phyloP scores from a whole-genome alignment of 768 basidiomycete genomes.

The Gautieria morchelliformis region DNA sequence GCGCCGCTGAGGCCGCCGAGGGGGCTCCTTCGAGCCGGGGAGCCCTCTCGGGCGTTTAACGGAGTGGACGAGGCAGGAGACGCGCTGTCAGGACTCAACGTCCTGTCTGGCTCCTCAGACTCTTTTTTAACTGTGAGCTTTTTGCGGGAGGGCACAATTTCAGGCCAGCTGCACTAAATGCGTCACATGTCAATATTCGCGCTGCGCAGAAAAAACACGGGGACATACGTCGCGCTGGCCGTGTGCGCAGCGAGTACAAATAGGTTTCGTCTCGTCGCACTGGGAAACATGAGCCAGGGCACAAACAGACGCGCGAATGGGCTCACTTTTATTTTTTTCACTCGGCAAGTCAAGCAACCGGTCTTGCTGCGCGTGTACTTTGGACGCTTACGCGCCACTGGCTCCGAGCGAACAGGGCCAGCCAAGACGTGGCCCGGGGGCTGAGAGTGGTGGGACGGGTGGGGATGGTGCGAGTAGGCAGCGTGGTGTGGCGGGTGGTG shows the following conservation, averaged over 20 bases:
- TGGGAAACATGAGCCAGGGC: slow-evolving; percentile 19
- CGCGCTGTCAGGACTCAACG: slow-evolving; percentile 42
- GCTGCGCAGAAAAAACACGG: neutral
- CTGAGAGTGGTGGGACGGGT: slow-evolving; percentile 15
- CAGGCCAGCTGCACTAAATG: slow-evolving; percentile 73
- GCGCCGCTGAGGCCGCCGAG: neutral
- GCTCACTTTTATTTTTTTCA: slow-evolving; percentile 87
- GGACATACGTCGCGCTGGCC: slow-evolving; percentile 69
- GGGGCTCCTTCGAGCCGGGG: slow-evolving; percentile 7
- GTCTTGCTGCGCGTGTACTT: slow-evolving; percentile 95
- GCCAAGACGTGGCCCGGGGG: slow-evolving; percentile 39
- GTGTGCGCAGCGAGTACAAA: slow-evolving; percentile 78
- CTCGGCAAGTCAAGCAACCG: slow-evolving; percentile 87
- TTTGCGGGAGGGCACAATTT: slow-evolving; percentile 64
- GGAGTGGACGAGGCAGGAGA: slow-evolving; percentile 51
- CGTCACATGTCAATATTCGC: neutral
- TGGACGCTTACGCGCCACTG: slow-evolving; percentile 66
- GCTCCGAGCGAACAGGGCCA: slow-evolving; percentile 39
- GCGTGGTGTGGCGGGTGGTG: slow-evolving; percentile 9
- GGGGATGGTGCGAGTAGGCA: neutral
- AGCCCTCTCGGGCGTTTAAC: slow-evolving; percentile 5
- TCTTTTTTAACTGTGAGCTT: slow-evolving; percentile 44
- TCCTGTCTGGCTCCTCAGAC: slow-evolving; percentile 21
- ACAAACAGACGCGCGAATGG: slow-evolving; percentile 7
- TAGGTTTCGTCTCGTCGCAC: slow-evolving; percentile 90